Percentiles rank a stretch among this genome's conserved stretches.
Conservation (phyloP, 345 rosid genomes). For the Pugionium dolabratum region DNA sequence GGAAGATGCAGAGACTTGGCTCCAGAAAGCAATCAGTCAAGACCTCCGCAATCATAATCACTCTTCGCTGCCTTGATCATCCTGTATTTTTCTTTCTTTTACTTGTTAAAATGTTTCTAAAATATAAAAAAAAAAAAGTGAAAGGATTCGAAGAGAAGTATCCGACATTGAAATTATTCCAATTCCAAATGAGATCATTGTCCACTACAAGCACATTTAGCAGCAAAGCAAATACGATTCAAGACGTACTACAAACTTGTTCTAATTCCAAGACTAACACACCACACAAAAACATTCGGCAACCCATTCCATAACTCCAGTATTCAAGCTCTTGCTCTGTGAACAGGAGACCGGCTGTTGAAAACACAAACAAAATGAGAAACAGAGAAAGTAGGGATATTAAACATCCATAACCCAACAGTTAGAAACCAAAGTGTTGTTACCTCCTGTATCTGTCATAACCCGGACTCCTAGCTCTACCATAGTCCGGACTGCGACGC, state of each 20-base stretch:
- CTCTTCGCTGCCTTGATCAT: slow-evolving; percentile 33
- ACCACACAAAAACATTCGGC: slow-evolving; percentile 6
- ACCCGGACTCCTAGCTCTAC: slow-evolving; percentile 66
- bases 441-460: slow-evolving; percentile 80
- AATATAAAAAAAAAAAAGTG: background rate
- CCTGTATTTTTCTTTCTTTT: background rate
- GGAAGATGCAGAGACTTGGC: slow-evolving; percentile 78
- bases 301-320: slow-evolving; percentile 11
- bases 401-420: background rate
- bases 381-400: background rate
- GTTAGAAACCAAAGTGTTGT: slow-evolving; percentile 5
- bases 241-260: slow-evolving; percentile 2
- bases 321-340: slow-evolving; percentile 54
- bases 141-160: background rate
- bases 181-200: background rate
- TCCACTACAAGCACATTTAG: slow-evolving; percentile 9
- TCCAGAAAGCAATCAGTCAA: slow-evolving; percentile 65
- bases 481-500: slow-evolving; percentile 79
- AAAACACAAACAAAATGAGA: background rate
- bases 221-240: background rate
- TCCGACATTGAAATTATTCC: background rate
- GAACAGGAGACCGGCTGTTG: slow-evolving; percentile 65
- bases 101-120: slow-evolving; percentile 7
- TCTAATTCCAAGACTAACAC: slow-evolving; percentile 6
- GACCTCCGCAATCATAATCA: slow-evolving; percentile 43